Conservation (phyloP, 805 yeast species). For the Schwanniomyces pseudopolymorphus region DNA sequence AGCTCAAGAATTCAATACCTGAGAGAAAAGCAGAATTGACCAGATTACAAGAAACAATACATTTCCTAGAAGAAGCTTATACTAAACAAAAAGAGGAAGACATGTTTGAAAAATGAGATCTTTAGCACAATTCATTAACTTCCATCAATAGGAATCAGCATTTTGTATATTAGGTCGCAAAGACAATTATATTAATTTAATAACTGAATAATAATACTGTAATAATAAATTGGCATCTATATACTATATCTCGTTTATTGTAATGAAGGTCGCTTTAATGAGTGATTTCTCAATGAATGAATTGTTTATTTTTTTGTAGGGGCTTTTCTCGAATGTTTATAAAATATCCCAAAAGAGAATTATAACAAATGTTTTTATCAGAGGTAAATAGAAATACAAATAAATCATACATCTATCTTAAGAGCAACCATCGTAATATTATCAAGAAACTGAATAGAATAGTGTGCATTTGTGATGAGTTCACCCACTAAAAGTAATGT, state of each 20-base stretch:
- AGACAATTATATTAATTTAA: slow-evolving; percentile 2
- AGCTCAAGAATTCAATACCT: slow-evolving; percentile 38
- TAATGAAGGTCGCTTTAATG: neutral
- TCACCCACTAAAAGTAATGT: slow-evolving; percentile 24
- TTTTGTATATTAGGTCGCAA: slow-evolving; percentile 6
- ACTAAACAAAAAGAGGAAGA: slow-evolving; percentile 11
- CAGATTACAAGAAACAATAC: slow-evolving; percentile 29
- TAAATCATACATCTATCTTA: neutral
- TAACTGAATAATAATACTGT: neutral
- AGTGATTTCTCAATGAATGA: neutral
- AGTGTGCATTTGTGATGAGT: slow-evolving; percentile 11
- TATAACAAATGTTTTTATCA: neutral
- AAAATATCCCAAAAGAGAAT: neutral
- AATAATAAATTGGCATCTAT: neutral
- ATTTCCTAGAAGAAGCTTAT: slow-evolving; percentile 24
- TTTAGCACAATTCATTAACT: neutral
- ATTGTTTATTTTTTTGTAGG: neutral
- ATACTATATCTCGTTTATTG: neutral
- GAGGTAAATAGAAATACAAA: neutral
- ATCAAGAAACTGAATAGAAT: neutral
- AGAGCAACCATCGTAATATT: neutral
- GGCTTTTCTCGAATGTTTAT: slow-evolving; percentile 1
- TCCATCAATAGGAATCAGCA: neutral
- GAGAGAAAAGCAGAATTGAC: slow-evolving; percentile 33
- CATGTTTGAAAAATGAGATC: neutral